A percentile compares a stretch with the other conserved stretches of the same genome.
Conservation (phyloP, 1,139 yeast species). For the Scheffersomyces lignicola region DNA sequence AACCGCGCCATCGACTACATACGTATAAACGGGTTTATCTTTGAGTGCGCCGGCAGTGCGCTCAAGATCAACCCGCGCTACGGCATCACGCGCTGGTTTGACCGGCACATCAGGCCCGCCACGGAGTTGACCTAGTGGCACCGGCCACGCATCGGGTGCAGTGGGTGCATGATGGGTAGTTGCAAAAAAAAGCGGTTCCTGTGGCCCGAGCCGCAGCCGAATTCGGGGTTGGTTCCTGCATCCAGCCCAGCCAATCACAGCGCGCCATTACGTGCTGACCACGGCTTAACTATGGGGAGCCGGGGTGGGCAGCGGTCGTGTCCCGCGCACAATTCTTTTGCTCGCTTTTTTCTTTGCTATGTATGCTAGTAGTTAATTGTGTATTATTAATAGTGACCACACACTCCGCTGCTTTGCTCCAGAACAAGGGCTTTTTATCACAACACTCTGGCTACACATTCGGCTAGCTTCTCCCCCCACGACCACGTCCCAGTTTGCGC, state of each 20-base stretch:
- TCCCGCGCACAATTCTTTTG: neutral
- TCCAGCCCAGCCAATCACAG: conserved; percentile 3
- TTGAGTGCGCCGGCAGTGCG: conserved; percentile 23
- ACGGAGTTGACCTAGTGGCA: neutral
- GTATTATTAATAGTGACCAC: no score
- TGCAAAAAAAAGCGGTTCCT: no score
- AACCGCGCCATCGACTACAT: conserved; percentile 38
- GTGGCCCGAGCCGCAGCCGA: no score
- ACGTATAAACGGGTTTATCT: conserved; percentile 40
- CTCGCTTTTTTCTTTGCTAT: neutral
- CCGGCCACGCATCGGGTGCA: no score
- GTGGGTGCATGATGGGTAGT: no score
- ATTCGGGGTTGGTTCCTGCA: conserved; percentile 4
- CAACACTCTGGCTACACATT: neutral
- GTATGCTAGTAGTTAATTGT: no score
- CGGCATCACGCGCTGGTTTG: conserved; percentile 47
- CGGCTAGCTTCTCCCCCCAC: neutral
- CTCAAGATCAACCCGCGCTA: conserved; percentile 37
- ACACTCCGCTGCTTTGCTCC: conserved; percentile 1
- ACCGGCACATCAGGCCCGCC: conserved; percentile 11
- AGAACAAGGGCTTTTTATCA: neutral
- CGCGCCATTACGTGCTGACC: conserved; percentile 1
- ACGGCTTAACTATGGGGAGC: neutral
- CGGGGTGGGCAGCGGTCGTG: conserved; percentile 1
- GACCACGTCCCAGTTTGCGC: neutral